A percentile compares a stretch with the other conserved stretches of the same genome.
Evolutionary conservation across 768 basidiomycete species (phyloP).

Genomic region (Rhizopogon vulgaris): DNA sequence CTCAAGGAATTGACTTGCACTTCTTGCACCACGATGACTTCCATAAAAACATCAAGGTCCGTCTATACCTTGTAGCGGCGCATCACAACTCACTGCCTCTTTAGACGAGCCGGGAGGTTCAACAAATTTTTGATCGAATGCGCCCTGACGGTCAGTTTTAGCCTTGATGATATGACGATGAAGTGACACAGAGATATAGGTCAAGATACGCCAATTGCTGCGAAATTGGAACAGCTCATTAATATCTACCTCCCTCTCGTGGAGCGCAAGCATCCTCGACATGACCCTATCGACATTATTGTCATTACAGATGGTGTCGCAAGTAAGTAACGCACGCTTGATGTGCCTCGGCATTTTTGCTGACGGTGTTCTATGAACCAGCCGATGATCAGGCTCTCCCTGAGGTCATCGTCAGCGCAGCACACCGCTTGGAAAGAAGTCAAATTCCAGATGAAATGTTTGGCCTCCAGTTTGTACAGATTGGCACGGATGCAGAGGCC

Average conservation of each 20-base stretch:
- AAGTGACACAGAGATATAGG: conserved; percentile 3
- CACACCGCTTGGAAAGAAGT: conserved; percentile 23
- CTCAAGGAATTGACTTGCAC: conserved; percentile 27
- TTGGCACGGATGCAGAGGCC: conserved; percentile 24
- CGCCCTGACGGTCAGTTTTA: neutral
- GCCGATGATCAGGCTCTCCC: conserved; percentile 10
- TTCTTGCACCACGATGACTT: conserved; percentile 24
- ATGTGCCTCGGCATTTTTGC: neutral
- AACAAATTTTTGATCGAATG: neutral
- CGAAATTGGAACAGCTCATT: conserved; percentile 23
- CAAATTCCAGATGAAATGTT: conserved; percentile 25
- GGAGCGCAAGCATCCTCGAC: conserved; percentile 7
- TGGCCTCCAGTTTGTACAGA: conserved; percentile 34
- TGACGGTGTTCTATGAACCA: conserved; percentile 1
- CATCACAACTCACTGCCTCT: neutral
- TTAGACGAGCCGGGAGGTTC: conserved; percentile 1
- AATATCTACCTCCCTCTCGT: conserved; percentile 21
- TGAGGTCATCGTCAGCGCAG: conserved; percentile 19
- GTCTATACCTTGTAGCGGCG: neutral
- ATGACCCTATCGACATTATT: conserved; percentile 18
- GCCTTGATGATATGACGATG: neutral
- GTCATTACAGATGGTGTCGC: conserved; percentile 26
- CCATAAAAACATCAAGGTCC: conserved; percentile 8
- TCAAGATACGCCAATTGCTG: conserved; percentile 24
- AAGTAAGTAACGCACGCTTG: conserved; percentile 16